Percentiles rank a stretch among this genome's conserved stretches.
phyloP scores from a whole-genome alignment of 1,284 basidiomycete genomes.

The Melampsora occidentalis region DNA sequence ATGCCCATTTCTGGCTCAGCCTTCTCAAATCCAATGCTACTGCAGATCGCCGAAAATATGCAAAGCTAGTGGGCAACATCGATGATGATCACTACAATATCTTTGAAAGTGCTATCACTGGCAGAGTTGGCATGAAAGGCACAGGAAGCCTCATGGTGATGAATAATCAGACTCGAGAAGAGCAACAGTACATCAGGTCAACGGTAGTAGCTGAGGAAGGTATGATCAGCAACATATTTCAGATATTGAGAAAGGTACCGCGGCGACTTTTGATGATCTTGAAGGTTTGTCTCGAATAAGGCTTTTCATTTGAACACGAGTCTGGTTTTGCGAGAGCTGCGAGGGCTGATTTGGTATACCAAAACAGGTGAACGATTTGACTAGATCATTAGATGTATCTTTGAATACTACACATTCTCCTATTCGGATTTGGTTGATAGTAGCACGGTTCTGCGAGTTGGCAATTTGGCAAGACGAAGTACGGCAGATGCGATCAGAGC shows the following conservation, averaged over 20 bases:
- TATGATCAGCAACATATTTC: slow-evolving; percentile 74
- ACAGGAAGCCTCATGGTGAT: slow-evolving; percentile 73
- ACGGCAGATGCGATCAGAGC: background rate
- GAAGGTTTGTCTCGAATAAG: slow-evolving; percentile 57
- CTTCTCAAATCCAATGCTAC: slow-evolving; percentile 68
- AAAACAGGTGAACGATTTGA: slow-evolving; percentile 48
- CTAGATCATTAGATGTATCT: slow-evolving; percentile 61
- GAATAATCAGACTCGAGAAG: slow-evolving; percentile 65
- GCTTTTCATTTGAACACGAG: slow-evolving; percentile 63
- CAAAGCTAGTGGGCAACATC: slow-evolving; percentile 79
- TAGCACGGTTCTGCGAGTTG: slow-evolving; percentile 80
- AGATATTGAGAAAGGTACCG: slow-evolving; percentile 76
- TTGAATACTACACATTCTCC: slow-evolving; percentile 59
- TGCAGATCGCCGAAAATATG: slow-evolving; percentile 74
- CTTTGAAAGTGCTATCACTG: slow-evolving; percentile 83
- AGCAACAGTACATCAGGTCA: slow-evolving; percentile 72
- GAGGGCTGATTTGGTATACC: slow-evolving; percentile 6
- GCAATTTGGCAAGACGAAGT: slow-evolving; percentile 79
- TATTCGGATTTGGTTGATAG: slow-evolving; percentile 83
- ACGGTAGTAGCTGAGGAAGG: slow-evolving; percentile 78
- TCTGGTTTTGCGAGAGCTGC: slow-evolving; percentile 62
- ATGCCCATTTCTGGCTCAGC: slow-evolving; percentile 72
- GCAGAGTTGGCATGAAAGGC: slow-evolving; percentile 60
- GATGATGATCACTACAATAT: slow-evolving; percentile 65
- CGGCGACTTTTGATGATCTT: slow-evolving; percentile 71